These are phyloP conservation scores for Vigna hirtella DNA, from an alignment of 306 rosid species.

Conservation along the genomic window DNA sequence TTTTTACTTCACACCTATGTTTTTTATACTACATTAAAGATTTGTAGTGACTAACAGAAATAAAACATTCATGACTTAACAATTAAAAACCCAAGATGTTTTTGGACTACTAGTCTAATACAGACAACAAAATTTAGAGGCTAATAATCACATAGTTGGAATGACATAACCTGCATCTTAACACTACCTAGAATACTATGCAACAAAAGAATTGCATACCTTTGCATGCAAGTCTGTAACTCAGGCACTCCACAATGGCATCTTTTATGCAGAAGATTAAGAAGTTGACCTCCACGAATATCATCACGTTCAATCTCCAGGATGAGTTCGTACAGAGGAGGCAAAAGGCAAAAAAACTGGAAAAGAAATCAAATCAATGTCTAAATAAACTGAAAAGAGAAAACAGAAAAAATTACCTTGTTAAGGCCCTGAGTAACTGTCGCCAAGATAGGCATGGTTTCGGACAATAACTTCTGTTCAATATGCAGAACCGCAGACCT, in stretches of 20 bases:
- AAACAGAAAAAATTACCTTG: conserved; percentile 57
- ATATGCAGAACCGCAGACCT: conserved; percentile 86
- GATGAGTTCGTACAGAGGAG: conserved; percentile 80
- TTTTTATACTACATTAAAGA: conserved; percentile 2
- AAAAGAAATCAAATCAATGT: conserved; percentile 7
- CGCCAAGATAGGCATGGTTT: conserved; percentile 85
- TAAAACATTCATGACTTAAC: conserved; percentile 1
- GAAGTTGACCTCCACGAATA: conserved; percentile 90
- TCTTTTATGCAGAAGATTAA: conserved; percentile 81
- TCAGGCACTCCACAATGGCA: conserved; percentile 99
- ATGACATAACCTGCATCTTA: conserved; percentile 12
- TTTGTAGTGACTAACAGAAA: not conserved
- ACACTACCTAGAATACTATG: not conserved
- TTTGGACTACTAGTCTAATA: not conserved
- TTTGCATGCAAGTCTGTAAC: conserved; percentile 91
- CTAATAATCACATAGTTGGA: conserved; percentile 22
- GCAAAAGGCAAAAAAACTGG: conserved; percentile 89
- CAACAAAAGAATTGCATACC: conserved; percentile 55
- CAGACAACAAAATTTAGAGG: not conserved
- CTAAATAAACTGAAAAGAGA: conserved; percentile 10
- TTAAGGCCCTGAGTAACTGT: conserved; percentile 88
- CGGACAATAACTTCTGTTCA: conserved; percentile 87
- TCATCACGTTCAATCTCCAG: conserved; percentile 89
- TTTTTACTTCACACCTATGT: conserved; percentile 23
- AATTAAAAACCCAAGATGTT: not conserved